phyloP scores from a whole-genome alignment of 225 moss, liverwort and hornwort genomes.

The Ulota crispa region DNA sequence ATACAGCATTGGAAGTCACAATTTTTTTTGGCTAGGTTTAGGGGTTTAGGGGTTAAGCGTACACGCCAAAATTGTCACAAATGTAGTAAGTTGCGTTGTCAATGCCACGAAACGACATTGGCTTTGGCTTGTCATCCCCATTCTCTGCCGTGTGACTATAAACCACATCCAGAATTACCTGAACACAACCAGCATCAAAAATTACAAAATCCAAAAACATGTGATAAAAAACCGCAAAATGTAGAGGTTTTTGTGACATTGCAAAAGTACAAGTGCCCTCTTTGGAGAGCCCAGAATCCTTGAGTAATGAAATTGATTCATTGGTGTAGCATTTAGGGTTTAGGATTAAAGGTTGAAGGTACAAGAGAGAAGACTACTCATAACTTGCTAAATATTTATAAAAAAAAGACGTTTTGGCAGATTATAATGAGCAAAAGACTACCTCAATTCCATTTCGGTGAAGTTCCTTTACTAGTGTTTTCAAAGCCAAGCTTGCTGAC shows the following conservation, averaged over 20 bases:
- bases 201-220: background rate
- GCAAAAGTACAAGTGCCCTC: background rate
- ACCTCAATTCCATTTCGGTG: slow-evolving; percentile 89
- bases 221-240: background rate
- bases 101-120: slow-evolving; percentile 83
- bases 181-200: slow-evolving; percentile 20
- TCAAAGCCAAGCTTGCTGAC: slow-evolving; percentile 67
- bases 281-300: slow-evolving; percentile 6
- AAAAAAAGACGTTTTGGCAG: background rate
- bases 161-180: slow-evolving; percentile 86
- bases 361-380: background rate
- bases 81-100: slow-evolving; percentile 91
- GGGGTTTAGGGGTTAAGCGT: slow-evolving; percentile 23
- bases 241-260: background rate
- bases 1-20: background rate
- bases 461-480: slow-evolving; percentile 81
- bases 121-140: slow-evolving; percentile 82
- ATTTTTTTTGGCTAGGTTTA: background rate
- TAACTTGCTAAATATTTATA: background rate
- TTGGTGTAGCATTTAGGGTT: too few relatives aligned
- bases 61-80: slow-evolving; percentile 79
- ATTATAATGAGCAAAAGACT: slow-evolving; percentile 6
- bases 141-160: slow-evolving; percentile 87
- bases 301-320: background rate
- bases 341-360: too few relatives aligned